Base-by-base conservation (phyloP, 345 rosid genomes). In the Balakata baccata region DNA sequence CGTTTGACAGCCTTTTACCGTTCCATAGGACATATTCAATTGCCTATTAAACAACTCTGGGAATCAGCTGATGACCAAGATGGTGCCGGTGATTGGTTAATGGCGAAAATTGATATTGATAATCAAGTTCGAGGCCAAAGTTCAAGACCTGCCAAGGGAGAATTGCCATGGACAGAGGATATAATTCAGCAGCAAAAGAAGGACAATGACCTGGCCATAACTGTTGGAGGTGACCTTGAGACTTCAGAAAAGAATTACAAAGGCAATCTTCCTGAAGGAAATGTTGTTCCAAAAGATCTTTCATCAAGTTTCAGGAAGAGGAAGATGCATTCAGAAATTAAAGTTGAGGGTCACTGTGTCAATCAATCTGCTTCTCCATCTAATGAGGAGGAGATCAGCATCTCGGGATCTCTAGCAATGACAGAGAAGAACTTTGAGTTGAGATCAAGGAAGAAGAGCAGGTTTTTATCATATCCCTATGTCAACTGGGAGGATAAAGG, bases 371-470 rank as follows among this genome's bases (percentile, higher is more conserved):
- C 50, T 49, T 58, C 75, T 69, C 46, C 54, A 50, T 37, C 74
- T 51, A 66, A 68, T 54, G 56, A 22, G 49, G 58, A 71, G 79
- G 81, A 59, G 18, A 5, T 11, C 14, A 23, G 41, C 29, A 34
- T 50, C 9, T 10, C 57, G 20, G 64, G 59, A 11, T 64, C 79
- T 76, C 70, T 71, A 60, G 38, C 11, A 47, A 71, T 64, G 23
- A 22, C 23, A 11, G 80, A 71, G n/a, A 82, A 60, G 63, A 73
- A 81, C 71, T 75, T 74, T 52, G 91, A 83, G 38, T 72, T 77
- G 52, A 87, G 92, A 80, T 85, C 82, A 69, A 82, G 92, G 75
- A 90, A 79, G 83, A 88, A 81, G 85, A 90, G 96, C 83, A 90
- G 80, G 85, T 90, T 87, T 69, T 80, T 90, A 69, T 84, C 88